phyloP scores from a whole-genome alignment of 345 rosid genomes.

The Arabis alpina region DNA sequence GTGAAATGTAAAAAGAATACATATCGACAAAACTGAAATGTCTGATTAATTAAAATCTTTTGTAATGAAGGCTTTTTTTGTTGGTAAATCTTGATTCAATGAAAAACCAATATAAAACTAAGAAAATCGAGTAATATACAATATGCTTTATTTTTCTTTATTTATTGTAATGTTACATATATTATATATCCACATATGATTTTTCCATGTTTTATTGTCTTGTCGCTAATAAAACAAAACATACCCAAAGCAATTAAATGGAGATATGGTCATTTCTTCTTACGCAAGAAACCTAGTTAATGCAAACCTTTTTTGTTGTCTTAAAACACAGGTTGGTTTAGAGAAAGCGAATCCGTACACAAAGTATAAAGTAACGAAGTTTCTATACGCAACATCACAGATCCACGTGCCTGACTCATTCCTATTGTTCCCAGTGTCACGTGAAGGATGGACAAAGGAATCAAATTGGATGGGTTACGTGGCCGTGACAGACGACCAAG shows the following conservation, averaged over 20 bases:
- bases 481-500: slow-evolving; percentile 81
- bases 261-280: not conserved
- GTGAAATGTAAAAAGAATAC: no score
- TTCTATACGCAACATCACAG: slow-evolving; percentile 70
- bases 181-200: no score
- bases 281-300: slow-evolving; percentile 22
- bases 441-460: slow-evolving; percentile 86
- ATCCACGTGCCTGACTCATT: slow-evolving; percentile 70
- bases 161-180: no score
- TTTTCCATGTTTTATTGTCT: not conserved
- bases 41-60: no score
- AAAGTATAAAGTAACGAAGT: slow-evolving; percentile 71
- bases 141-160: no score
- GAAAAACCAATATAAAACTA: no score
- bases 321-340: slow-evolving; percentile 47
- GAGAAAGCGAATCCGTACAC: slow-evolving; percentile 58
- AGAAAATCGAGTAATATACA: no score
- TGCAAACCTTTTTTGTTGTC: not conserved
- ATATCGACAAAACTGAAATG: no score
- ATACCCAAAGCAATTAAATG: no score
- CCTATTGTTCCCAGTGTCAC: slow-evolving; percentile 57
- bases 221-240: not conserved
- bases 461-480: slow-evolving; percentile 88
- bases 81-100: no score
- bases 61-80: no score